These are phyloP conservation scores for Filobasidium floriforme DNA, from an alignment of 768 basidiomycete genomes.

Conservation along the genomic window DNA sequence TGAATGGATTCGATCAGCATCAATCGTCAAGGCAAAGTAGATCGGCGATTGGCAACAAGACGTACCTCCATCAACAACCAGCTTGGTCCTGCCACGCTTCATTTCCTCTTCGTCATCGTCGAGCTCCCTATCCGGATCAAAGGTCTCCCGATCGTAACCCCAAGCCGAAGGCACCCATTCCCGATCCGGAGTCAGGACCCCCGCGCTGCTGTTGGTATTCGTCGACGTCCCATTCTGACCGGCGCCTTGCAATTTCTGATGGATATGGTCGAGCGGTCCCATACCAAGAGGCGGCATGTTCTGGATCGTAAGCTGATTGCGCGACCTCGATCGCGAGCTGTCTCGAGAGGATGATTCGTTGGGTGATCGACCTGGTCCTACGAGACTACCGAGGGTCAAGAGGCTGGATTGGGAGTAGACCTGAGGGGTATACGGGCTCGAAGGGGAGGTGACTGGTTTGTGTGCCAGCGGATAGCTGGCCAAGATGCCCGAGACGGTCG, in stretches of 20 bases:
- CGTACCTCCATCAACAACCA: constrained; percentile 21
- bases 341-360: background rate
- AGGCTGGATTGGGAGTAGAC: constrained; percentile 9
- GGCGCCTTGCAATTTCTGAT: constrained; percentile 7
- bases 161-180: constrained; percentile 24
- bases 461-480: constrained; percentile 22
- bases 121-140: constrained; percentile 17
- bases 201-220: constrained; percentile 15
- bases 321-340: background rate
- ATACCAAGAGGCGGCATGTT: background rate
- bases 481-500: constrained; percentile 16
- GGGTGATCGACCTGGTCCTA: constrained; percentile 6
- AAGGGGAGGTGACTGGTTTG: constrained; percentile 13
- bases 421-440: constrained; percentile 8
- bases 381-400: constrained; percentile 6
- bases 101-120: constrained; percentile 19
- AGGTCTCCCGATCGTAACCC: constrained; percentile 19
- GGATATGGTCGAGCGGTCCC: constrained; percentile 10
- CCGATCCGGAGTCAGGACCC: constrained; percentile 16
- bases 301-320: background rate
- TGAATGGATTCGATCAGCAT: background rate
- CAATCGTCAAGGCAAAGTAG: background rate
- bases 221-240: constrained; percentile 11
- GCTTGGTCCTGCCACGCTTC: constrained; percentile 5
- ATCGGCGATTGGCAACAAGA: background rate